Percentiles rank a stretch among this genome's conserved stretches.
These are phyloP conservation scores for Silene conica DNA, from an alignment of 148 eudicot genomes.

Conservation along the genomic window DNA sequence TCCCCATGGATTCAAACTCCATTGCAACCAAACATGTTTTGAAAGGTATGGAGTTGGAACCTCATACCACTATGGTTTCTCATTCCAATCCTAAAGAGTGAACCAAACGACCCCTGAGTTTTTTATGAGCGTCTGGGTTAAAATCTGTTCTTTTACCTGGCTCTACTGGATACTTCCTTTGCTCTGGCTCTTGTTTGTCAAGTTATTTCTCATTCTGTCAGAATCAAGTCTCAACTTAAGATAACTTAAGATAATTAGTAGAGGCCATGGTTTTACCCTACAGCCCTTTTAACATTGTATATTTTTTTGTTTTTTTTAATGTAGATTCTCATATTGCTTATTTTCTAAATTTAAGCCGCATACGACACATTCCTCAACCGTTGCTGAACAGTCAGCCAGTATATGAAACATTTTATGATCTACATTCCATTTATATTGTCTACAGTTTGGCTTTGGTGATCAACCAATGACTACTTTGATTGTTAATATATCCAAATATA, in stretches of 20 bases:
- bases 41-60: too few species aligned
- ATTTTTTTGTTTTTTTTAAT: background rate
- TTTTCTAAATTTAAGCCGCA: background rate
- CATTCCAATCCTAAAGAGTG: too few species aligned
- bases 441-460: too few species aligned
- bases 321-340: background rate
- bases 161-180: background rate
- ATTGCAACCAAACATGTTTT: too few species aligned
- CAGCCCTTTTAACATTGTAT: background rate
- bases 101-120: too few species aligned
- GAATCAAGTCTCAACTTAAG: background rate
- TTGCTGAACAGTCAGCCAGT: too few species aligned
- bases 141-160: background rate
- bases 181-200: background rate
- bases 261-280: background rate
- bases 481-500: too few species aligned
- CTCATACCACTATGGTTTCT: too few species aligned
- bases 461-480: too few species aligned
- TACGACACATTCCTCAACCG: background rate
- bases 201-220: background rate
- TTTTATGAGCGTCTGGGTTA: background rate
- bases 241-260: background rate
- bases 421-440: too few species aligned
- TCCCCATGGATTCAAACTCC: too few species aligned
- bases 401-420: too few species aligned